phyloP scores from a whole-genome alignment of 192 early-diverging fungal genomes.

The Kappamyces sp. region DNA sequence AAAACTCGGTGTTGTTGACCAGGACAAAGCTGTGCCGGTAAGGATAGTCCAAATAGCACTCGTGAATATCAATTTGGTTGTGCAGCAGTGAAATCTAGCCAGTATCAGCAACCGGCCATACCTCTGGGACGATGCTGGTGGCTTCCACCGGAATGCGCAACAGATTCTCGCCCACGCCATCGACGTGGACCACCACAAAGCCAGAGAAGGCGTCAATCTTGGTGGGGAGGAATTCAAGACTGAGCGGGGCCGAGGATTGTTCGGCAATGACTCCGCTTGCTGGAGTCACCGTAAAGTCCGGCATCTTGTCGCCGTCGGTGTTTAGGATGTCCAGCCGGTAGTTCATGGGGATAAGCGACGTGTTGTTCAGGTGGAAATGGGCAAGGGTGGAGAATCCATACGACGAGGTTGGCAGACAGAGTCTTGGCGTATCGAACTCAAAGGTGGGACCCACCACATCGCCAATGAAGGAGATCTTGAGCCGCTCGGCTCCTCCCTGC shows the following conservation, averaged over 20 bases:
- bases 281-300: constrained; percentile 37
- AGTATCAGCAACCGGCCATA: constrained; percentile 16
- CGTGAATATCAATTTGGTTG: constrained; percentile 35
- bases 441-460: constrained; percentile 53
- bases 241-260: constrained; percentile 15
- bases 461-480: constrained; percentile 39
- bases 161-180: constrained; percentile 36
- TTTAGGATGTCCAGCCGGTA: constrained; percentile 28
- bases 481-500: constrained; percentile 39
- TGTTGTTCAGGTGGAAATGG: constrained; percentile 39
- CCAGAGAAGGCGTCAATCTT: constrained; percentile 28
- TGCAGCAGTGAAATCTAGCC: constrained; percentile 27
- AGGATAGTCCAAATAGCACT: constrained; percentile 44
- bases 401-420: constrained; percentile 39
- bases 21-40: constrained; percentile 38
- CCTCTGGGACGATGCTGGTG: constrained; percentile 49
- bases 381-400: constrained; percentile 38
- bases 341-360: constrained; percentile 47
- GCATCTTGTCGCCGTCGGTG: constrained; percentile 3
- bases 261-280: constrained; percentile 30
- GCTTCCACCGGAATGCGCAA: constrained; percentile 32
- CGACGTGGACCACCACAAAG: constrained; percentile 38
- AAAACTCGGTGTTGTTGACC: constrained; percentile 37
- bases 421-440: constrained; percentile 32
- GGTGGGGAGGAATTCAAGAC: constrained; percentile 37